Base-by-base conservation (phyloP, 2,329 filamentous ascomycete genomes). In the Xylaria sp. region DNA sequence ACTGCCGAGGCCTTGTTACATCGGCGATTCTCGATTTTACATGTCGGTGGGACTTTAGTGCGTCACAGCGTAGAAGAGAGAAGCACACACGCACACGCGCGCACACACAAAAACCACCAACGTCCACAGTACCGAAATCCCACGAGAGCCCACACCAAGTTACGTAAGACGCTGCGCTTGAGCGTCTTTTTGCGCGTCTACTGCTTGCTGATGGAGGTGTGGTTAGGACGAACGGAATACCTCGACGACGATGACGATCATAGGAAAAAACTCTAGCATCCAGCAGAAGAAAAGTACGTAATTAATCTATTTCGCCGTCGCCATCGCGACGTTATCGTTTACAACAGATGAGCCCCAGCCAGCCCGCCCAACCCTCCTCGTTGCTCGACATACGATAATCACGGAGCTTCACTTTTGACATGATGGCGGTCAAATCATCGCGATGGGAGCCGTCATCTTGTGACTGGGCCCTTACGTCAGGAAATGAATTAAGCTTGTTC, bases 401-500 rank as follows among this genome's bases (percentile, higher is more conserved):
- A 7, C n/a, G 29, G 27, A 50, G 7, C 44, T 62, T 9, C 54
- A n/a, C 17, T 36, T 36, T 20, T 31, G 27, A 47, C 44, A 64
- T 50, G 33, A 67, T 61, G 61, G 4, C 36, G 33, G 65, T 63
- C 33, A 67, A 50, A 51, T n/a, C 42, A 45, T 45, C 53, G 44
- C 51, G 29, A 13, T 50, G 36, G 44, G 15, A 33, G n/a, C 20
- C 20, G 29, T 38, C 56, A 65, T 57, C 10, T 11, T 27, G 50
- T 42, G 60, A 61, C 50, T 2, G 13, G n/a, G 1, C 38, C 56
- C 53, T 58, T 45, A 66, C 64, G 64, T 66, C 60, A 64, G 42
- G 17, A 38, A 55, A 25, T 25, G 31, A 27, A 54, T 63, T 11
- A 53, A 39, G 49, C 29, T 49, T 29, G 17, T 53, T n/a, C 44